A percentile compares a stretch with the other conserved stretches of the same genome.
These are phyloP conservation scores for Saccharomycopsis schoenii DNA, from an alignment of 805 yeast species.

Conservation along the genomic window DNA sequence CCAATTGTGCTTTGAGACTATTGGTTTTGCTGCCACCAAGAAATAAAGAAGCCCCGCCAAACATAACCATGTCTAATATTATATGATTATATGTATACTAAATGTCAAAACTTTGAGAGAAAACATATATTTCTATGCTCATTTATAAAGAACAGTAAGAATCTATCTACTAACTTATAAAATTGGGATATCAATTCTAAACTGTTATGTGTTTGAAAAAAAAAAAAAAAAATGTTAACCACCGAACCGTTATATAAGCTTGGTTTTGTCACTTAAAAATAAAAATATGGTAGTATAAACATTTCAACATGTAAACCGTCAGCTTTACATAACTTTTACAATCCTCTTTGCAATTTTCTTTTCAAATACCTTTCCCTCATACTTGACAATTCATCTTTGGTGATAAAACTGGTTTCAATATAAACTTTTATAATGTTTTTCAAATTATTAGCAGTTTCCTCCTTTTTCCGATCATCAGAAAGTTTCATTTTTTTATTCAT, in stretches of 20 bases:
- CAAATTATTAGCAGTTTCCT: background rate
- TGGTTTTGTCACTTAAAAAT: background rate
- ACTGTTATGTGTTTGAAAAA: background rate
- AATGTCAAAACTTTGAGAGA: background rate
- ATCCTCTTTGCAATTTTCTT: background rate
- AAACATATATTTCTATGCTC: background rate
- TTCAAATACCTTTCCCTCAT: background rate
- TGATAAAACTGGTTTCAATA: background rate
- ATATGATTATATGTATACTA: background rate
- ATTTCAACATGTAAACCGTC: background rate
- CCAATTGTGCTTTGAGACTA: constrained; percentile 3
- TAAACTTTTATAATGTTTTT: background rate
- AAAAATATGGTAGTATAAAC: too few relatives aligned
- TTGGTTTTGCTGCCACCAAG: constrained; percentile 3
- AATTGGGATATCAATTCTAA: too few relatives aligned
- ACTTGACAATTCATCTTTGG: background rate
- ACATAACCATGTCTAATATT: background rate
- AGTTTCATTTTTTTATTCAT: background rate
- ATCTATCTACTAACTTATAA: background rate
- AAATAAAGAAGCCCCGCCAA: background rate
- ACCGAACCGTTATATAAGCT: background rate
- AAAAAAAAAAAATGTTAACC: too few relatives aligned
- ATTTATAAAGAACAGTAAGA: too few relatives aligned
- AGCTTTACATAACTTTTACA: background rate
- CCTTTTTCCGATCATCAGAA: background rate